Evolutionary conservation across 352 stramenopile genomes (phyloP), one percentile per base, ranked within the genome.

Genomic region (Hyphochytrium catenoides): DNA sequence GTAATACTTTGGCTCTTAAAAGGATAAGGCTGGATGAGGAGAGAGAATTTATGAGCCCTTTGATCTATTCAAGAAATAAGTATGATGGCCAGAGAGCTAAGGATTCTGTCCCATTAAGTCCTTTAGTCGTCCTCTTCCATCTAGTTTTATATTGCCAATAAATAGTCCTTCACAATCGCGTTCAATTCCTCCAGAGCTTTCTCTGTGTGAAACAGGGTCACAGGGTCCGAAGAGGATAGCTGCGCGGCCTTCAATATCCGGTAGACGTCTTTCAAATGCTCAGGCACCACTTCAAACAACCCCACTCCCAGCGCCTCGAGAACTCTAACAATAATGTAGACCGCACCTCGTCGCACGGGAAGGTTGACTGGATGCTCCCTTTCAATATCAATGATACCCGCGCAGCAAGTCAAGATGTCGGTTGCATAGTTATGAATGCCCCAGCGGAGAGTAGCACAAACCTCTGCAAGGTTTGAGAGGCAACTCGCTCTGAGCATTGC

Each of bases 381-480:
- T 29, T 81, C 69, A 12, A 75, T 36, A 34, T 84, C 57, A 15
- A 84, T 39, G 20, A 84, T 56, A n/a, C 66, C 69, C 39, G 70
- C 69, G 18, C 73, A 62, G 31, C 64, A 78, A 26, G 53, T 71
- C 32, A 84, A 39, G n/a, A 84, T 53, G 31, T 84, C 64, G 22
- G 56, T 31, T 7, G 71, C 39, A 47, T 71, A 84, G 11, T 62
- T 64, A 22, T 68, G 57, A 0, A 84, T 47, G 12, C 56, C 52
- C 62, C 62, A 84, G 31, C 70, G 56, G 7, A 84, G 48, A 29
- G 79, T 41, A 4, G 54, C 62, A 16, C 59, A 73, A 12, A 46
- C 39, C 27, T 84, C 66, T n/a, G 69, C 69, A 9, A 84, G 47
- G 32, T 84, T 84, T n/a, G 69, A 84, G 23, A 84, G 36, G 44